Percentiles rank a stretch among this genome's conserved stretches.
Evolutionary conservation across 352 stramenopile species (phyloP).

Genomic region (Blastocystis hominis): DNA sequence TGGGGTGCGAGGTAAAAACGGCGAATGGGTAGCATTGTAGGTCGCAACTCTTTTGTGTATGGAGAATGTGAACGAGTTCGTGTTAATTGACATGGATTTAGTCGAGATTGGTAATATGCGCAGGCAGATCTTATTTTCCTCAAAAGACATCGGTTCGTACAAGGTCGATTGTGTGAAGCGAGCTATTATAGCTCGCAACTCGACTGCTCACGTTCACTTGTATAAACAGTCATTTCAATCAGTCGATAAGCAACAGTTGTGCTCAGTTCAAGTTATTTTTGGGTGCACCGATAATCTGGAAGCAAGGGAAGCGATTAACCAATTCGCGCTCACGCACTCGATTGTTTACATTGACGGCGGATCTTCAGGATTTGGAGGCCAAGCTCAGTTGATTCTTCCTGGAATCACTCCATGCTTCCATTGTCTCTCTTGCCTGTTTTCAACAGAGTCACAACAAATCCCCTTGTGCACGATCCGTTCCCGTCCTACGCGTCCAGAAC

Average conservation of each 20-base stretch:
- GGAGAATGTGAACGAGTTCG: neutral
- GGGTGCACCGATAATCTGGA: conserved; percentile 19
- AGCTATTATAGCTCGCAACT: neutral
- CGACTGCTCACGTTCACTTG: neutral
- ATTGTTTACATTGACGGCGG: conserved; percentile 45
- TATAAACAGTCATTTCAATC: neutral
- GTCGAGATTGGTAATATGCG: neutral
- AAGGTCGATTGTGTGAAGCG: neutral
- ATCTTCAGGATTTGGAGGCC: conserved; percentile 12
- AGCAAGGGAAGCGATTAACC: neutral
- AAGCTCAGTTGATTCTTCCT: conserved; percentile 21
- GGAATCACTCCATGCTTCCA: conserved; percentile 30
- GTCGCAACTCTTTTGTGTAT: neutral
- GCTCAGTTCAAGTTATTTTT: neutral
- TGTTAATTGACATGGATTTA: conserved; percentile 19
- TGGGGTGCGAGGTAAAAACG: neutral
- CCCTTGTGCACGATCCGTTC: conserved; percentile 18
- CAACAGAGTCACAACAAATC: neutral
- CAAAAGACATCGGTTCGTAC: neutral
- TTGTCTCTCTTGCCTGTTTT: conserved; percentile 25
- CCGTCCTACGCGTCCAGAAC: neutral
- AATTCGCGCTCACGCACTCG: neutral
- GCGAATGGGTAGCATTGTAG: neutral
- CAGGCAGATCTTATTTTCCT: neutral
- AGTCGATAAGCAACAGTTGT: neutral